phyloP scores from a whole-genome alignment of 1,284 basidiomycete species.

The Meripilus lineatus region DNA sequence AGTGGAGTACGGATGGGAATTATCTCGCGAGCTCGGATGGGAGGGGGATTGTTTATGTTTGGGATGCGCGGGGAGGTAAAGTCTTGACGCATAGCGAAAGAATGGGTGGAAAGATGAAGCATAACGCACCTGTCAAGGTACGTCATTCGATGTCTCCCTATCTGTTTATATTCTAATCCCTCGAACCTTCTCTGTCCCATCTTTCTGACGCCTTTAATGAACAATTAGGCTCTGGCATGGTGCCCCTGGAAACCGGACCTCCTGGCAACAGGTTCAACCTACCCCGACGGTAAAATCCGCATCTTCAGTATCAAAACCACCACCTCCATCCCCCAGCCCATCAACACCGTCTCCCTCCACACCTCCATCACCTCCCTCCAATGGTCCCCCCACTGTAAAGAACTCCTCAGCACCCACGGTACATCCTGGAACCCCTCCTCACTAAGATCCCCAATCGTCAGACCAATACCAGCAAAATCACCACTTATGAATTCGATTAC shows the following conservation, averaged over 20 bases:
- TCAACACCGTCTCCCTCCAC: slow-evolving; percentile 45
- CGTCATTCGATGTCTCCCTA: slow-evolving; percentile 3
- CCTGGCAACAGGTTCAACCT: slow-evolving; percentile 65
- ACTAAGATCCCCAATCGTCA: slow-evolving; percentile 9
- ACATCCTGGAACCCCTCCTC: slow-evolving; percentile 26
- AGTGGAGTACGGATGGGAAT: slow-evolving; percentile 40
- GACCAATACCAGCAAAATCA: slow-evolving; percentile 19
- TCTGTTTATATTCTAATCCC: background rate
- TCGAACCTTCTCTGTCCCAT: background rate
- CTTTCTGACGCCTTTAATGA: background rate
- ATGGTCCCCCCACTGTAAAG: slow-evolving; percentile 84
- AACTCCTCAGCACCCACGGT: slow-evolving; percentile 76
- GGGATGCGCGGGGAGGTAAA: slow-evolving; percentile 38
- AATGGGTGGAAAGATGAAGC: slow-evolving; percentile 44
- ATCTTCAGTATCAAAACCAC: slow-evolving; percentile 42
- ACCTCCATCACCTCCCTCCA: slow-evolving; percentile 65
- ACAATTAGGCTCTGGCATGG: slow-evolving; percentile 61
- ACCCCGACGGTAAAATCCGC: slow-evolving; percentile 61
- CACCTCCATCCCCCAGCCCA: slow-evolving; percentile 42
- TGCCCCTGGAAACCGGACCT: slow-evolving; percentile 70
- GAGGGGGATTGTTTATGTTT: slow-evolving; percentile 37
- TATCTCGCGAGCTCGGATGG: slow-evolving; percentile 40
- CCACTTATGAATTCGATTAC: slow-evolving; percentile 46
- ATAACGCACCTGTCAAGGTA: slow-evolving; percentile 53
- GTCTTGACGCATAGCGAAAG: slow-evolving; percentile 28